Conservation (phyloP, 371 early-diverging fungal species). For the Syncephalastrum monosporum region DNA sequence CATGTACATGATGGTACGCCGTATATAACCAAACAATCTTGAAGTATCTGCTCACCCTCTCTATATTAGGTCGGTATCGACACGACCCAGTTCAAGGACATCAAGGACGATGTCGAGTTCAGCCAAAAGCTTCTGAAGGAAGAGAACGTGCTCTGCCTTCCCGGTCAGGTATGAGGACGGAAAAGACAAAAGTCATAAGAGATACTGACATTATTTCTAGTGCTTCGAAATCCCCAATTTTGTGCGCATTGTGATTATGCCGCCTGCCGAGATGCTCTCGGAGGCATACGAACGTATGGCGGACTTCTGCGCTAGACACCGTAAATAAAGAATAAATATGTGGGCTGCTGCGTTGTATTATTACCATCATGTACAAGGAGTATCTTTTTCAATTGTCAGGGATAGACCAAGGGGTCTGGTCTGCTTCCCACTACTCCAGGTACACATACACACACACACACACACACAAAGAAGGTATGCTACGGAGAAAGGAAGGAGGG, state of each 20-base stretch:
- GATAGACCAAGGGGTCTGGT: too few relatives aligned
- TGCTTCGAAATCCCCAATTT: constrained; percentile 83
- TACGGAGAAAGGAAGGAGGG: too few relatives aligned
- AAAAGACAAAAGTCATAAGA: neutral
- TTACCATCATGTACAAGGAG: too few relatives aligned
- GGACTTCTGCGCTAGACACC: constrained; percentile 80
- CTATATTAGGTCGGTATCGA: constrained; percentile 57
- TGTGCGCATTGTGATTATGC: constrained; percentile 81
- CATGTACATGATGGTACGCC: constrained; percentile 86
- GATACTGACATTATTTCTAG: constrained; percentile 23
- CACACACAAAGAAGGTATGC: too few relatives aligned
- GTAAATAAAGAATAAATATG: constrained; percentile 13
- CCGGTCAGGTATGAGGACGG: constrained; percentile 63
- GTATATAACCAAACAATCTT: constrained; percentile 1
- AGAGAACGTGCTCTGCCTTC: constrained; percentile 84
- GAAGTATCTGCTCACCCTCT: too few relatives aligned
- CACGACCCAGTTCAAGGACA: constrained; percentile 68
- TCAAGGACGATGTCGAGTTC: constrained; percentile 78
- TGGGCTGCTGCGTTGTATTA: too few relatives aligned
- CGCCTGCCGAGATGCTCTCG: constrained; percentile 69
- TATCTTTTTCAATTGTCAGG: too few relatives aligned
- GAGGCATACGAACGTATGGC: constrained; percentile 78
- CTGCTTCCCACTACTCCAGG: too few relatives aligned
- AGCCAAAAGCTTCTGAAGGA: constrained; percentile 80
- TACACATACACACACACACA: too few relatives aligned